Evolutionary conservation across 768 basidiomycete species (phyloP), one percentile per base, ranked within the genome.

Genomic region (Boletus reticulatus): DNA sequence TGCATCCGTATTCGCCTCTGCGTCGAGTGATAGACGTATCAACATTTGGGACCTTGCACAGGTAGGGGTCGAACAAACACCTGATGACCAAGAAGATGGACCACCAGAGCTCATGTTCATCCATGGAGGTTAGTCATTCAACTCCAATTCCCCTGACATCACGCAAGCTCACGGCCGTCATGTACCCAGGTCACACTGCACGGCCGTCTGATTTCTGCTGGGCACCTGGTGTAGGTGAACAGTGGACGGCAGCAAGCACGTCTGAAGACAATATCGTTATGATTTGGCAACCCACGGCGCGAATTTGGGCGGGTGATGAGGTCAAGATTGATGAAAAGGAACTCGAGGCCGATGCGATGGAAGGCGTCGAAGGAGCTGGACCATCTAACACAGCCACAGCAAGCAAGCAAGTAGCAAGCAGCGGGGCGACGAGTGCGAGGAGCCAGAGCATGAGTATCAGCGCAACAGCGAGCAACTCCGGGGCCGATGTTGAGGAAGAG

Each of bases 51-150:
- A 99, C 74, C 71, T 98, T 54, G 80, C 84, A 22, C 82, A 88
- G 57, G 96, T 98, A 58, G 97, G 97, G 1, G 82, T 88, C 39
- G 97, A 99, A 70, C 97, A 99, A 72, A 92, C 93, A 2, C 97
- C 96, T 4, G 97, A 99, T 61, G 97, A 99, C 67, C 91, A 94
- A 55, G 97, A 99, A 70, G 97, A 99, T 65, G 97, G 97, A 1
- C 94, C 97, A 16, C 97, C 97, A 1, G 97, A 99, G 71, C 74
- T 98, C 55, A 73, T 98, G 61, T 99, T 99, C 72, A 83, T 98
- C 45, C 97, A 99, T 62, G 97, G 97, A 62, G 97, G 89, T 84
- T 76, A 57, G 83, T 61, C 67, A 63, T 36, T 9, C 9, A 24
- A 42, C 22, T 17, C 41, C 19, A 4, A 45, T 45, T 29, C 4